A percentile compares a stretch with the other conserved stretches of the same genome.
These are phyloP conservation scores for Termitomyces eurrhizus DNA, from an alignment of 768 basidiomycete genomes.

Conservation along the genomic window DNA sequence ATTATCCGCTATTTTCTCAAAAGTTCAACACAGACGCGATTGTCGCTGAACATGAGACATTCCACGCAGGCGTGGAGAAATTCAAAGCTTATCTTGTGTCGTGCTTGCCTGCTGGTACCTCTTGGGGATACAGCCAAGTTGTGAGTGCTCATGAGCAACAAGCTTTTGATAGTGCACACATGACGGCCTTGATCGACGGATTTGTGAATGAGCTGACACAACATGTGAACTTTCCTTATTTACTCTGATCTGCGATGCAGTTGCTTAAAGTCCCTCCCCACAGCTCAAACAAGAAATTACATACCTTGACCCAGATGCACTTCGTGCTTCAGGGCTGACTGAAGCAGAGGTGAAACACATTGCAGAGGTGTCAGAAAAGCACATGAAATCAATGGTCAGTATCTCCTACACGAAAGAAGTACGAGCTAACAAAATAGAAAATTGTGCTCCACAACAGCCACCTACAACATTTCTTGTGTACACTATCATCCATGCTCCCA, in stretches of 20 bases:
- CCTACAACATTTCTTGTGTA: constrained; percentile 17
- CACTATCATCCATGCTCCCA: constrained; percentile 14
- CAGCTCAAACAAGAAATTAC: constrained; percentile 17
- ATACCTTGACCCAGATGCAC: constrained; percentile 15
- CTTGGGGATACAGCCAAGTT: constrained; percentile 18
- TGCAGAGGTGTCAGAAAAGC: constrained; percentile 13
- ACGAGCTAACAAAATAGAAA: background rate
- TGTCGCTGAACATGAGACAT: constrained; percentile 17
- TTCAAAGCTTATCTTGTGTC: constrained; percentile 17
- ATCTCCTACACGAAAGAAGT: background rate
- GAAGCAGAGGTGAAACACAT: constrained; percentile 16
- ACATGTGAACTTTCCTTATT: constrained; percentile 8
- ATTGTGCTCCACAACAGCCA: constrained; percentile 1
- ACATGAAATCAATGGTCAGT: constrained; percentile 19
- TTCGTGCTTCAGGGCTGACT: constrained; percentile 18
- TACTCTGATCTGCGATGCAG: background rate
- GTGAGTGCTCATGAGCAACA: constrained; percentile 8
- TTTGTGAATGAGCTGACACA: constrained; percentile 12
- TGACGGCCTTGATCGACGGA: constrained; percentile 11
- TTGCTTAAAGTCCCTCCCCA: background rate
- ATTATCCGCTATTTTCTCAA: constrained; percentile 16
- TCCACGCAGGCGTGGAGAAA: constrained; percentile 14
- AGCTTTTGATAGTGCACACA: constrained; percentile 6
- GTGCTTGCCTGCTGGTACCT: constrained; percentile 16
- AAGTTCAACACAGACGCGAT: constrained; percentile 18